phyloP scores from a whole-genome alignment of 164 flowering plant species.

The Umbilicus rupestris region DNA sequence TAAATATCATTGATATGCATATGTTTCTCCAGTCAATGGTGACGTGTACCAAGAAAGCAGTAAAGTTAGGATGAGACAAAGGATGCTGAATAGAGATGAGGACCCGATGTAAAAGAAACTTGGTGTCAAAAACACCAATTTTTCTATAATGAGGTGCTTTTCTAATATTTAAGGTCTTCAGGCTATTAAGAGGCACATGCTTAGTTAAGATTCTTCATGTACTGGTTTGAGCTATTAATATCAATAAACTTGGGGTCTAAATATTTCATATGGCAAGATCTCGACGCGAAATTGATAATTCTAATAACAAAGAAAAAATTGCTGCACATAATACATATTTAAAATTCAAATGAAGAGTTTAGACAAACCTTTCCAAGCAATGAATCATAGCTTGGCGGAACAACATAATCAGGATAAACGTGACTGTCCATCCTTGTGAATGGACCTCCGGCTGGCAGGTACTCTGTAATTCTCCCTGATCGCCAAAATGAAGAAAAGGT shows the following conservation, averaged over 20 bases:
- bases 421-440: slow-evolving; percentile 99
- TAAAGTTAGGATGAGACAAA: neutral
- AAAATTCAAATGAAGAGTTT: neutral
- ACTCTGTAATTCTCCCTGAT: slow-evolving; percentile 84
- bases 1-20: neutral
- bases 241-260: too few species aligned
- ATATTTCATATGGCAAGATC: neutral
- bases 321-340: neutral
- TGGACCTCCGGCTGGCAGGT: slow-evolving; percentile 95
- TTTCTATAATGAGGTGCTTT: neutral
- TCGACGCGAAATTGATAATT: neutral
- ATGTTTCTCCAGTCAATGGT: neutral
- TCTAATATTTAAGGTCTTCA: too few species aligned
- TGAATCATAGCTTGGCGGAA: slow-evolving; percentile 98
- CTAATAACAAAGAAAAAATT: neutral
- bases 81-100: neutral
- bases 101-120: neutral
- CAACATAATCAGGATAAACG: slow-evolving; percentile 89
- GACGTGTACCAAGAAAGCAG: too few species aligned
- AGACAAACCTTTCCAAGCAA: slow-evolving; percentile 77
- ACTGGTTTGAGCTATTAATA: neutral
- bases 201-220: too few species aligned
- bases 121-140: neutral
- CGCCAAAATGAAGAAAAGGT: slow-evolving; percentile 9
- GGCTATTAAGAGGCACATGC: too few species aligned